phyloP scores from a whole-genome alignment of 73 alveolate species.

The Tetrahymena malaccensis region DNA sequence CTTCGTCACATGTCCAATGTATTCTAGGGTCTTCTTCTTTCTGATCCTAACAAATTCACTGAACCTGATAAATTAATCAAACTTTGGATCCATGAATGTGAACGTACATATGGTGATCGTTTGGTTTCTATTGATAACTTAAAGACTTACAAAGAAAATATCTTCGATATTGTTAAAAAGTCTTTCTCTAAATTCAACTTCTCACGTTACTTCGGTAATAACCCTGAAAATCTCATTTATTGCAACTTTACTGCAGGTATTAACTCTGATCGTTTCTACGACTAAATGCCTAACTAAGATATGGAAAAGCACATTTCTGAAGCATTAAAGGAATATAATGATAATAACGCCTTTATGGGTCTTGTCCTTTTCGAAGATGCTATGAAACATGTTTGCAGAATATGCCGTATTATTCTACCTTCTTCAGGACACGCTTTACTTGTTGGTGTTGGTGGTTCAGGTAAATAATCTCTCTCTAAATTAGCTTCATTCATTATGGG shows the following conservation, averaged over 20 bases:
- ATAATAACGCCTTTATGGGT: conserved; percentile 98
- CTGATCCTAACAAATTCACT: conserved; percentile 88
- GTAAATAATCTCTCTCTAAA: conserved; percentile 97
- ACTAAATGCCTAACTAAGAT: conserved; percentile 29
- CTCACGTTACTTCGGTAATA: conserved; percentile 76
- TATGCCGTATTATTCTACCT: conserved; percentile 91
- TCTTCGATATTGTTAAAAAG: conserved; percentile 76
- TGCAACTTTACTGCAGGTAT: conserved; percentile 97
- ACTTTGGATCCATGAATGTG: conserved; percentile 99
- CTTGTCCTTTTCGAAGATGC: conserved; percentile 99
- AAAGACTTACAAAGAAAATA: conserved; percentile 73
- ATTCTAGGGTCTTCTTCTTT: conserved; percentile 97
- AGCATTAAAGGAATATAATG: conserved; percentile 97
- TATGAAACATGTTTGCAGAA: conserved; percentile 99
- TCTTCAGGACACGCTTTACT: conserved; percentile 99
- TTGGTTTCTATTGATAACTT: conserved; percentile 85
- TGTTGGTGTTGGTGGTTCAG: conserved; percentile 99
- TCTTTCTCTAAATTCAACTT: conserved; percentile 70
- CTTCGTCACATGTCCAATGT: conserved; percentile 98
- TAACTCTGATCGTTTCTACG: conserved; percentile 55
- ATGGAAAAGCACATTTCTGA: conserved; percentile 54
- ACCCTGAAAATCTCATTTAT: conserved; percentile 97
- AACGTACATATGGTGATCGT: conserved; percentile 99
- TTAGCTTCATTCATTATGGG: conserved; percentile 76
- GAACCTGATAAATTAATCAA: conserved; percentile 92